phyloP scores from a whole-genome alignment of 2,329 filamentous ascomycete genomes.

The Colletotrichum sp. region DNA sequence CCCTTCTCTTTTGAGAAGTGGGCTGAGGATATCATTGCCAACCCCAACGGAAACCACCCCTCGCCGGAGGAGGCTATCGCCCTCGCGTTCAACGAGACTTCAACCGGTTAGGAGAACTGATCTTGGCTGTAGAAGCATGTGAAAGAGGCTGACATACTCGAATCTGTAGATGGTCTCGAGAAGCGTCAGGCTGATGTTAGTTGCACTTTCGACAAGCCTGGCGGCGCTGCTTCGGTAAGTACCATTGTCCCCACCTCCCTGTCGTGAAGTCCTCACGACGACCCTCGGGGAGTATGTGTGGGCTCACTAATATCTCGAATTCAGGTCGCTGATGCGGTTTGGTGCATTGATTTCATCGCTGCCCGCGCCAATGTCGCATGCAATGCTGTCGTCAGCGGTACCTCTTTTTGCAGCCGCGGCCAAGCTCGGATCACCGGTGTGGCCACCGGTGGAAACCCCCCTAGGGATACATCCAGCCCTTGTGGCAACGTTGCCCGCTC shows the following conservation, averaged over 20 bases:
- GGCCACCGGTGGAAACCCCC: background rate
- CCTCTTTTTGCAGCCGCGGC: conserved; percentile 2
- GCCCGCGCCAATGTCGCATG: conserved; percentile 6
- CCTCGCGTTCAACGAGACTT: conserved; percentile 9
- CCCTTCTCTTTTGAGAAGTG: conserved; percentile 16
- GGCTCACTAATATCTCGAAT: background rate
- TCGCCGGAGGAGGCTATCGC: conserved; percentile 7
- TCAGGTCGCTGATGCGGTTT: conserved; percentile 6
- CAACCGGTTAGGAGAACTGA: background rate
- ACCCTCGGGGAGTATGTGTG: background rate
- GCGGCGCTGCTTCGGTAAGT: background rate
- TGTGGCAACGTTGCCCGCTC: conserved; percentile 12
- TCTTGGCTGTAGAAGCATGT: too few relatives aligned
- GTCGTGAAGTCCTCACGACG: background rate
- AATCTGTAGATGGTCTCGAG: background rate
- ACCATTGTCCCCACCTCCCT: background rate
- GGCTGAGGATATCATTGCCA: conserved; percentile 11
- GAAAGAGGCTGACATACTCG: background rate
- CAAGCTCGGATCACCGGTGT: conserved; percentile 9
- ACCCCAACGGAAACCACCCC: conserved; percentile 4
- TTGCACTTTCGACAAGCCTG: background rate
- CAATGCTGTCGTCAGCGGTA: conserved; percentile 2
- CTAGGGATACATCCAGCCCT: background rate
- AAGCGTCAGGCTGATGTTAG: conserved; percentile 5
- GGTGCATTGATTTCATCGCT: conserved; percentile 15